A percentile compares a stretch with the other conserved stretches of the same genome.
Evolutionary conservation across 192 early-diverging fungal species (phyloP).

Genomic region (Linnemannia exigua): DNA sequence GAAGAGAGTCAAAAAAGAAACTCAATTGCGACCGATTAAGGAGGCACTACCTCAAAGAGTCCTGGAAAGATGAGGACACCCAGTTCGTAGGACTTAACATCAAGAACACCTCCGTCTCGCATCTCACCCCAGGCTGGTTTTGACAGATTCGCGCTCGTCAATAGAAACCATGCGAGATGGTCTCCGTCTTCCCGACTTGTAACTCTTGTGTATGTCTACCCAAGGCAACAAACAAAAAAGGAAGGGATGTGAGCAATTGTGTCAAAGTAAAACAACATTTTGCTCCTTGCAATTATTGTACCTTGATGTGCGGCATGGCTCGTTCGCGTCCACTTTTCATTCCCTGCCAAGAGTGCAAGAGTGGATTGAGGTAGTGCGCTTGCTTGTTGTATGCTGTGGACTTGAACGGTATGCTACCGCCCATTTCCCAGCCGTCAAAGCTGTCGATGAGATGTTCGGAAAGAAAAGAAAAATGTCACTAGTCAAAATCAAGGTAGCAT

Average conservation of each 20-base stretch:
- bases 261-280: background rate
- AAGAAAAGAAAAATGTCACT: background rate
- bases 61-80: conserved; percentile 72
- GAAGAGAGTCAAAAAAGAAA: no score
- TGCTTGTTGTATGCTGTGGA: conserved; percentile 66
- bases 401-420: conserved; percentile 54
- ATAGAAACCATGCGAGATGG: conserved; percentile 56
- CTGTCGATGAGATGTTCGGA: conserved; percentile 31
- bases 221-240: background rate
- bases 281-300: background rate
- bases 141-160: conserved; percentile 69
- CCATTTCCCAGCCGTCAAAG: conserved; percentile 72
- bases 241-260: background rate
- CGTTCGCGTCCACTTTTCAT: conserved; percentile 61
- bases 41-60: conserved; percentile 75
- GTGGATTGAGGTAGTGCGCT: conserved; percentile 62
- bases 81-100: conserved; percentile 75
- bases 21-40: no score
- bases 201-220: conserved; percentile 58
- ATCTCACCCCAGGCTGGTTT: conserved; percentile 79
- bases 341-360: conserved; percentile 68
- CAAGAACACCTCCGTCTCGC: conserved; percentile 63
- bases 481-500: no score
- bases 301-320: conserved; percentile 81
- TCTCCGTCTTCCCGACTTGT: conserved; percentile 48